Evolutionary conservation across 2,329 filamentous ascomycete genomes (phyloP), one percentile per base, ranked within the genome.

Genomic region (Elsinoe arachidis): DNA sequence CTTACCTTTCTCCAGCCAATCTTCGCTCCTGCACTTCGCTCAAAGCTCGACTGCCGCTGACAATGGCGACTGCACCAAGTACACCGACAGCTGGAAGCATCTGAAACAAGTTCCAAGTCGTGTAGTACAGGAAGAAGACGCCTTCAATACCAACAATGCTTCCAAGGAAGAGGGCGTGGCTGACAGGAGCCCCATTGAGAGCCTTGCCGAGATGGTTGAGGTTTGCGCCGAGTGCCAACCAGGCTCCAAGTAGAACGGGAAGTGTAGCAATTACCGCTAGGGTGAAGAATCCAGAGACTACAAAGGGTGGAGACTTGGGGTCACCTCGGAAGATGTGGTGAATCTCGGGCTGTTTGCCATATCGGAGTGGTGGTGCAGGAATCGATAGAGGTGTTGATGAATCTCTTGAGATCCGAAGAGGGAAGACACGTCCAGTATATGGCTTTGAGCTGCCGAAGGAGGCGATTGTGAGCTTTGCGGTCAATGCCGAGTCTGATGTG

Each of bases 81-180:
- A 84, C 74, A 34, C 78, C 78, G 56, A 86, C 84, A 23, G 84
- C 84, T 3, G 90, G 91, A 52, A 99, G 78, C 12, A 83, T 84
- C 76, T 96, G 86, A 79, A 97, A 96, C 46, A 99, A 78, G 68
- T 86, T 96, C 91, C 92, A 96, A 68, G 76, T 83, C 55, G 82
- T 86, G 74, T 97, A 97, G 80, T 99, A 99, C 63, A 96, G 75
- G 77, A 93, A 92, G 75, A 99, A 96, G 58, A 96, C 84, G 14
- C 82, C 87, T 72, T 99, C 93, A 78, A 99, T 88, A 19, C 85
- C 84, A 38, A 96, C 61, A 57, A 99, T 83, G 4, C 90, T 96
- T 54, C 87, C 88, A 64, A 95, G 87, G 77, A 97, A 99, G 34
- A 90, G 72, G 30, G 77, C 77, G 70, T 99, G 92, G 4, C 92